A percentile compares a stretch with the other conserved stretches of the same genome.
Conservation (phyloP, 805 yeast genomes). For the Ogataea glucozyma region DNA sequence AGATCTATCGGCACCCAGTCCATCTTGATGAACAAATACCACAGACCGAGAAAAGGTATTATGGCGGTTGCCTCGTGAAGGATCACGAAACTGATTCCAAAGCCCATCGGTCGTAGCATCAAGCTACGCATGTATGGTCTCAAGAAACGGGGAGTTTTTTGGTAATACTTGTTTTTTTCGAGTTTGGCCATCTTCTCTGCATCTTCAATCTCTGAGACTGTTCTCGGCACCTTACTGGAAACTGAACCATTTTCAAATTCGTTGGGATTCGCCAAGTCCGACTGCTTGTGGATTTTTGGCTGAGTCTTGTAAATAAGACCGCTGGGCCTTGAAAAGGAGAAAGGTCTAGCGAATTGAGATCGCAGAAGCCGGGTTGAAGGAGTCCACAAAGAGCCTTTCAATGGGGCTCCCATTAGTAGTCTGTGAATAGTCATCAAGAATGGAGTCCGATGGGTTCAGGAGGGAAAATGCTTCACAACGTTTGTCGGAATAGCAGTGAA, state of each 20-base stretch:
- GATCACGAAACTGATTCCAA: slow-evolving; percentile 47
- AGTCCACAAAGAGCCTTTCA: no score
- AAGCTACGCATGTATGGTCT: slow-evolving; percentile 36
- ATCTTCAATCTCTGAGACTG: slow-evolving; percentile 26
- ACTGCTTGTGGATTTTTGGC: slow-evolving; percentile 22
- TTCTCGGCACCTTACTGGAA: slow-evolving; percentile 7
- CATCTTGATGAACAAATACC: slow-evolving; percentile 50
- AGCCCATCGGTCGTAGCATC: slow-evolving; percentile 35
- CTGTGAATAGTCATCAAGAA: no score
- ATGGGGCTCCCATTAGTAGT: background rate
- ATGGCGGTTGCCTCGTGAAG: slow-evolving; percentile 56
- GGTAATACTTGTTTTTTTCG: slow-evolving; percentile 34
- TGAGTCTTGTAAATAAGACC: slow-evolving; percentile 29
- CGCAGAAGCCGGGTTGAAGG: background rate
- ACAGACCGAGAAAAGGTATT: slow-evolving; percentile 50
- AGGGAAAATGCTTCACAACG: no score
- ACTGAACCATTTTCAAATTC: background rate
- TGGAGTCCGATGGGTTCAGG: no score
- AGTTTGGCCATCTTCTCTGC: slow-evolving; percentile 25
- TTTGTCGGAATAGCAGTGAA: no score
- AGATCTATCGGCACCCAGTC: slow-evolving; percentile 45
- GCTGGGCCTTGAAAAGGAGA: slow-evolving; percentile 3
- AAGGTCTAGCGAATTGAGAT: slow-evolving; percentile 4
- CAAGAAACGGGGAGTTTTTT: slow-evolving; percentile 31
- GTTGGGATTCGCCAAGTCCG: slow-evolving; percentile 2